Evolutionary conservation across 2,329 filamentous ascomycete species (phyloP).

Genomic region (Epichloe amarillans): DNA sequence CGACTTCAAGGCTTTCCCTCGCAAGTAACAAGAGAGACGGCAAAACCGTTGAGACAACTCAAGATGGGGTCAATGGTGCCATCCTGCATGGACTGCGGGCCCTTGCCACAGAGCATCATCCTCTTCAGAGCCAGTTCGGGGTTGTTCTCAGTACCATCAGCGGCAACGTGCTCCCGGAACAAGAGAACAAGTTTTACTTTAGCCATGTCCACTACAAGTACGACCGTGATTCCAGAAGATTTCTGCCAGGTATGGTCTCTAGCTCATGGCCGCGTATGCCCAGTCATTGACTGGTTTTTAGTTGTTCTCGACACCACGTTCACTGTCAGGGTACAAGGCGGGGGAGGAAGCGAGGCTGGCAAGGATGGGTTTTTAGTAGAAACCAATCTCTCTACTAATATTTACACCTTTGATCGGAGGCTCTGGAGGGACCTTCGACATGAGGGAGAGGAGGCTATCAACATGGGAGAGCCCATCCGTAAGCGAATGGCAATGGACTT

Average conservation of each 20-base stretch:
- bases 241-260: not conserved
- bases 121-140: not conserved
- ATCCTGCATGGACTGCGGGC: not conserved
- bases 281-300: not conserved
- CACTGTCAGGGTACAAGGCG: not conserved
- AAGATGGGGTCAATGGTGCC: not conserved
- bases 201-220: not conserved
- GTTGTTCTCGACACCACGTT: not conserved
- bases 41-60: not conserved
- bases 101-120: not conserved
- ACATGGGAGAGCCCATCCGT: slow-evolving; percentile 1
- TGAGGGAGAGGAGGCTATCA: not conserved
- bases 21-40: too few species aligned
- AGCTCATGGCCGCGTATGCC: not conserved
- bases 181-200: not conserved
- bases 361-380: not conserved
- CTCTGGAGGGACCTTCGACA: not conserved
- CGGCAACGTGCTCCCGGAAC: not conserved
- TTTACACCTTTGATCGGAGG: not conserved
- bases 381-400: not conserved
- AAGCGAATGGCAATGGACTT: not conserved
- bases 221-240: not conserved
- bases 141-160: not conserved
- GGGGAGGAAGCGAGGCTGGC: not conserved
- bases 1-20: too few species aligned